Base-by-base conservation (phyloP, 2,329 filamentous ascomycete species). In the Xylaria sp. region DNA sequence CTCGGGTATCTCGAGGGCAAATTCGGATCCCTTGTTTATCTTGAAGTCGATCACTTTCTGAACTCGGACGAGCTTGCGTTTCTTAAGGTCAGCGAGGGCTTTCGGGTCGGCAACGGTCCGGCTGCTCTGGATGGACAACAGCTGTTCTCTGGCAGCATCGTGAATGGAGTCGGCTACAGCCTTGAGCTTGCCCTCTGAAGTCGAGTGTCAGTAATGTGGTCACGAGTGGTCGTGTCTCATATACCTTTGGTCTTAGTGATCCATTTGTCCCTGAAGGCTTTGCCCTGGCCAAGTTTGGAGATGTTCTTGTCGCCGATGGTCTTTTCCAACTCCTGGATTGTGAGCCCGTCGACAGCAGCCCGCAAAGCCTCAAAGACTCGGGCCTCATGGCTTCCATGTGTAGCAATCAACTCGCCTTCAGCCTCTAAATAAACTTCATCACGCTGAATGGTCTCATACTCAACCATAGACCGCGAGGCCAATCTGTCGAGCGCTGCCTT, bases 1-100 rank as follows among this genome's bases (percentile, higher is more conserved):
- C 81, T 96, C 93, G 54, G 92, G 87, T 72, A 98, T 92, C 81
- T 97, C 92, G 61, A 92, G 88, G 11, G 94, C 93, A 79, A 94
- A 99, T 80, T 97, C 97, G 69, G 90, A 83, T 0, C 94, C 96
- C 84, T 97, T 97, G 68, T 84, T 84, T 68, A 97, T 89, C 74
- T 88, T 92, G 87, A 96, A 99, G 79, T 85, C 90, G 75, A 97
- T 92, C 67, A 93, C 88, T 84, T 97, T 98, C 74, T 93, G 89
- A 77, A 93, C 85, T 73, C 87, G 90, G 72, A 97, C 86, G 59
- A 99, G 87, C 83, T 97, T 98, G 78, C 95, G 90, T 86, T 97
- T 97, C 83, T 91, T 94, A 74, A 97, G 84, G 71, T 98, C 95
- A 63, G 89, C 86, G 33, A 97, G 80, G 42, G 90, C 85, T 40